A percentile compares a stretch with the other conserved stretches of the same genome.
Conservation (phyloP, 1,284 basidiomycete genomes). For the Tilletia horrida region DNA sequence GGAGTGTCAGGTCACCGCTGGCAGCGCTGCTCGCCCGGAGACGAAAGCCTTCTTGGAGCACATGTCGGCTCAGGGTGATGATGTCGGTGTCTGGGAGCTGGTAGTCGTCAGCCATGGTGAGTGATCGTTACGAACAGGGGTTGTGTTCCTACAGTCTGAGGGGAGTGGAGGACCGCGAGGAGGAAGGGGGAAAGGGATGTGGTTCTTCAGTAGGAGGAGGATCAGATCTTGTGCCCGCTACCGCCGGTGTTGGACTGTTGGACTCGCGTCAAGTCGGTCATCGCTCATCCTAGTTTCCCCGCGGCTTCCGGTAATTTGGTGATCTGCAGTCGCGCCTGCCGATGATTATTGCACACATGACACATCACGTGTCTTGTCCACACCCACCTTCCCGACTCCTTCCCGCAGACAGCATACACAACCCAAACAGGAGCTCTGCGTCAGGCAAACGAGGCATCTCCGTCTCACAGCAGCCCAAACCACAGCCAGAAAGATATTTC, state of each 20-base stretch:
- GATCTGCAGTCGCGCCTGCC: too few relatives aligned
- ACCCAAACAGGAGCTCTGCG: too few relatives aligned
- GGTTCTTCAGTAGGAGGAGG: not conserved
- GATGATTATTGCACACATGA: too few relatives aligned
- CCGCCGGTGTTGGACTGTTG: not conserved
- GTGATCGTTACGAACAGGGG: not conserved
- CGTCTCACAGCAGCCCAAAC: not conserved
- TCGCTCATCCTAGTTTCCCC: not conserved
- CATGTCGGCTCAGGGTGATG: constrained; percentile 54
- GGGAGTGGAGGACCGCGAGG: not conserved
- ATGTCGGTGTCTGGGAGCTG: constrained; percentile 46
- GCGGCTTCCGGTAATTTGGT: too few relatives aligned
- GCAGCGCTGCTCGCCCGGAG: constrained; percentile 34
- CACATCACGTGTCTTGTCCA: too few relatives aligned
- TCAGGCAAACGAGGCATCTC: too few relatives aligned
- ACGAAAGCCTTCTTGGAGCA: constrained; percentile 48
- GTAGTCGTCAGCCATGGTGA: constrained; percentile 29
- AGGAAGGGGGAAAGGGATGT: not conserved
- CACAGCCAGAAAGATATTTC: not conserved
- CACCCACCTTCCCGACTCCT: too few relatives aligned
- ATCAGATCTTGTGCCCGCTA: not conserved
- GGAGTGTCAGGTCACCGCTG: constrained; percentile 82
- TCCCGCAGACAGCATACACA: too few relatives aligned
- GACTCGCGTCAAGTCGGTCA: too few relatives aligned
- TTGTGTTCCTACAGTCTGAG: not conserved